Base-by-base conservation (phyloP, 1,139 yeast genomes). In the Geotrichum siamense region DNA sequence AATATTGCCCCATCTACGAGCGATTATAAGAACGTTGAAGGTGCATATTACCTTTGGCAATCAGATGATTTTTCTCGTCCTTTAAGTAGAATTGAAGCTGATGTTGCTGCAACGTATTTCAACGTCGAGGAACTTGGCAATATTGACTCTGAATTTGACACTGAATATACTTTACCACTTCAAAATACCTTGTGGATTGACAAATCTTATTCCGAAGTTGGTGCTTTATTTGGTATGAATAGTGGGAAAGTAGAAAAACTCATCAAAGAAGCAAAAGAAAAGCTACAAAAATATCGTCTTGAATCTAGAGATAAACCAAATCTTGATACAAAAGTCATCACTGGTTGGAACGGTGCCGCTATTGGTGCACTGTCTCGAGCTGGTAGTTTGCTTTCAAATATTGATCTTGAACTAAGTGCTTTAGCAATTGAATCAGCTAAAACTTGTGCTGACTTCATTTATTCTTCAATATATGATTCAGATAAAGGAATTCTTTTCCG, bases 11-110 rank as follows among this genome's bases (percentile, higher is more conserved):
- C 30, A 15, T 35, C 10, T 16, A 38, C 34, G n/a, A 31, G 28
- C 3, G 43, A 35, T 2, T 48, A 42, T 9, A 49, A 51, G 16
- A 48, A 52, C 23, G 48, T 55, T 3, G 68, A 65, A 39, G 69
- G 69, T 13, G 68, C 65, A 1, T 65, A 51, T 44, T 65, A 65
- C 39, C 56, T 61, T 17, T 67, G 70, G 70, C 56, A 64, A 5
- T 54, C 52, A 34, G 53, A 49, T 6, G 69, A 67, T 47, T 63
- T 67, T 49, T 52, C 51, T 33, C 48, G 51, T 29, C 65, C 65
- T 1, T 49, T 66, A 10, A 53, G 50, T 19, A 39, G 48, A 6
- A 39, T 58, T 20, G 63, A 57, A 25, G 56, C 58, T n/a, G 71
- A 66, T 41, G 56, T 66, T 43, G 61, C 61, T 3, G 61, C 66